Evolutionary conservation across 2,329 filamentous ascomycete species (phyloP), one percentile per base, ranked within the genome.

Genomic region (Phyllosticta citriasiana): DNA sequence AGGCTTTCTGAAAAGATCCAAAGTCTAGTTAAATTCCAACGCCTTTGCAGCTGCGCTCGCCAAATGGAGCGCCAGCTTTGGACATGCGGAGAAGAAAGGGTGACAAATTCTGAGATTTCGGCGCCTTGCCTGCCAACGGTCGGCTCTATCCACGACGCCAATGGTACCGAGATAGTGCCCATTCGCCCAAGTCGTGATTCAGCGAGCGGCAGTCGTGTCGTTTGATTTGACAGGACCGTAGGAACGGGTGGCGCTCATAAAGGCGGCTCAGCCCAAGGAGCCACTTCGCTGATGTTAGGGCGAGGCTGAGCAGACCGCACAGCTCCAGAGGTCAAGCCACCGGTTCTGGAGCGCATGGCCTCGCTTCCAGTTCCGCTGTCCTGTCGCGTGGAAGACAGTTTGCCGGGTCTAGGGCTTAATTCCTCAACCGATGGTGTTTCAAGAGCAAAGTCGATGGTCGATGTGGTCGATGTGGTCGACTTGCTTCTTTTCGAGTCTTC

Each of bases 351-450:
- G 40, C 40, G 14, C 40, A 47, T 47, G 40, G 16, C 40, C 16
- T 16, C 40, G 16, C 40, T 47, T 47, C 40, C 58, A 14, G 58
- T 60, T 14, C 58, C 58, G 16, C 59, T 61, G 22, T 61, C 59
- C 40, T 61, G 59, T 6, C 59, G 58, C 5, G 58, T 35, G 53
- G 55, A 47, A n/a, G 40, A 47, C 16, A 47, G 16, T 1, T n/a
- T 47, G 16, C 2, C 50, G 19, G 59, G 53, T 25, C 53, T 61
- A 27, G 55, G 52, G 50, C 50, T 57, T 19, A 57, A 14, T 10
- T 24, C 53, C 25, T 57, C 59, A 14, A 26, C 14, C n/a, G 59
- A 57, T 8, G 54, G 59, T 12, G 54, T 47, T 14, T 19, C 50
- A n/a, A 10, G 22, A 3, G 25, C 55, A 12, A 61, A 53, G 22